Base-by-base conservation (phyloP, 2,329 filamentous ascomycete species). In the Xylogone sp. region DNA sequence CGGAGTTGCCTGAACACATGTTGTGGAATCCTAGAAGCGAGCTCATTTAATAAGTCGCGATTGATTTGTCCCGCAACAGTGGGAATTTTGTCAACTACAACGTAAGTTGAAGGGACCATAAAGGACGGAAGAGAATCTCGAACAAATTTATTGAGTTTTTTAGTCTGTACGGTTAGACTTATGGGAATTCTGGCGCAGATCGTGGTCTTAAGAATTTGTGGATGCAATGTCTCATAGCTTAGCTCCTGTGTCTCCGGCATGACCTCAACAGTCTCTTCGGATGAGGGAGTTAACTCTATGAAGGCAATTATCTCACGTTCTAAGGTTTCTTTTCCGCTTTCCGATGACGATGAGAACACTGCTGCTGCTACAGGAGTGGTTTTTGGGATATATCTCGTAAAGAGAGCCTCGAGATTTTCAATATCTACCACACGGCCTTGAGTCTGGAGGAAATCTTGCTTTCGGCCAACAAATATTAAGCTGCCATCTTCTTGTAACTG, bases 81-180 rank as follows among this genome's bases (percentile, higher is more conserved):
- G 0, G 71, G 70, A 16, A 76, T 43, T 22, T 63, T 63, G 22
- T 73, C 66, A 21, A 77, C 55, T 8, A 71, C 59, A 7, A 76
- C 55, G 50, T 75, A 77, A 0, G 66, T 62, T 39, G 65, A 71
- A 1, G 75, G 75, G n/a, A 75, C 62, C 70, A 77, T 73, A 53
- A 75, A 74, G 3, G 70, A 68, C 2, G 75, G 71, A n/a, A 78
- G 65, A 20, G 75, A 70, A 24, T 65, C 62, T 46, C 70, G 66
- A 19, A 74, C 65, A 24, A 59, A 69, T 49, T 70, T 72, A 59
- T 75, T 66, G 3, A 76, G 62, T 27, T 67, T 69, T 53, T 70
- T 73, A 5, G 75, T 55, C 9, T 65, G 63, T 4, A 59, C 47
- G 18, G 63, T 65, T 24, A 76, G 62, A 16, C 53, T 60, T 13